A percentile compares a stretch with the other conserved stretches of the same genome.
These are phyloP conservation scores for Microthlaspi erraticum DNA, from an alignment of 345 rosid species.

Conservation along the genomic window DNA sequence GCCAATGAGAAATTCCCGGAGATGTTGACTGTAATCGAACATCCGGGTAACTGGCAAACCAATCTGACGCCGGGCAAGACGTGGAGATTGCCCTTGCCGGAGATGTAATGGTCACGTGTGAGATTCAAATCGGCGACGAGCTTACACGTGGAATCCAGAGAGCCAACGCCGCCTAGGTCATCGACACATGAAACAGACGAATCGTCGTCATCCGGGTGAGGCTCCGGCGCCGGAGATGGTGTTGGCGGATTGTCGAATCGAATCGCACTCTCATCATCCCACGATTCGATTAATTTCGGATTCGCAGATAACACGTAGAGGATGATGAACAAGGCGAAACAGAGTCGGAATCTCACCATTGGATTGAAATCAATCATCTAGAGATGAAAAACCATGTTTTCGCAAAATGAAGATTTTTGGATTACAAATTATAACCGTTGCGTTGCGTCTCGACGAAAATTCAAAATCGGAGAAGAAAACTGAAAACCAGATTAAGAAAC, in stretches of 20 bases:
- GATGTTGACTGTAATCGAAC: constrained; percentile 67
- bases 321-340: constrained; percentile 27
- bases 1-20: constrained; percentile 74
- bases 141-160: constrained; percentile 82
- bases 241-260: constrained; percentile 67
- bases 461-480: neutral
- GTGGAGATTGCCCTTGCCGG: constrained; percentile 77
- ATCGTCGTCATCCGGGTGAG: constrained; percentile 50
- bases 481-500: neutral
- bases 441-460: constrained; percentile 30
- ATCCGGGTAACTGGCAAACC: constrained; percentile 60
- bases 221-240: constrained; percentile 79
- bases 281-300: constrained; percentile 19
- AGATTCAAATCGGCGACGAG: constrained; percentile 84
- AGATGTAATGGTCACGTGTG: constrained; percentile 66
- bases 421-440: no score
- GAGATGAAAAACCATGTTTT: constrained; percentile 12
- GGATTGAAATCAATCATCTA: constrained; percentile 23
- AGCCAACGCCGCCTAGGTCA: constrained; percentile 86
- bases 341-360: constrained; percentile 35
- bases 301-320: constrained; percentile 10
- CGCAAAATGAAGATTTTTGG: no score
- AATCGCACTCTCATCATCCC: constrained; percentile 26
- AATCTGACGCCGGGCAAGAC: constrained; percentile 72
- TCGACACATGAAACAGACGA: constrained; percentile 83